Conservation (phyloP, 371 early-diverging fungal species). For the Apophysomyces trapeziformis region DNA sequence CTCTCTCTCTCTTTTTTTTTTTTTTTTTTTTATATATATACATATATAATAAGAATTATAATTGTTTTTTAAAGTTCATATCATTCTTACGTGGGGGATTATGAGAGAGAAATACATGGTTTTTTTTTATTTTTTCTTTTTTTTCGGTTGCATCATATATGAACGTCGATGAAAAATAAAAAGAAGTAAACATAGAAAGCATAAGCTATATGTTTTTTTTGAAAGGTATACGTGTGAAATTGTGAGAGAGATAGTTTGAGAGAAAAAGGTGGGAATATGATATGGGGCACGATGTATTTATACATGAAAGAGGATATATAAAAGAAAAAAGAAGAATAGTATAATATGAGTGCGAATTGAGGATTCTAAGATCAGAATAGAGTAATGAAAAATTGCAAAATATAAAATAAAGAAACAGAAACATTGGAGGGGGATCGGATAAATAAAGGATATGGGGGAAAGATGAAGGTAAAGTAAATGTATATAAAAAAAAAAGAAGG, state of each 20-base stretch:
- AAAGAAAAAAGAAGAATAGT: neutral
- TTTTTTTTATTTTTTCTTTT: too few species aligned
- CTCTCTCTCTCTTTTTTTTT: too few species aligned
- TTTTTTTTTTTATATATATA: too few species aligned
- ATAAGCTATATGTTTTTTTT: neutral
- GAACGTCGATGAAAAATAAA: neutral
- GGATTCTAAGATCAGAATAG: neutral
- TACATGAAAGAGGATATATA: neutral
- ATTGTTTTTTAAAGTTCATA: too few species aligned
- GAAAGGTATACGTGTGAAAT: neutral
- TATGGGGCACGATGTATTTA: neutral
- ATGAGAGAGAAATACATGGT: too few species aligned
- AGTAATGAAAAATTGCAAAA: neutral
- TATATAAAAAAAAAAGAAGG: neutral
- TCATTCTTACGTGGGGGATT: too few species aligned
- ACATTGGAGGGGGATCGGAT: neutral
- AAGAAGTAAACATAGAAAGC: neutral
- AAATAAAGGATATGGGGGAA: neutral
- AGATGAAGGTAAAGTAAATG: neutral
- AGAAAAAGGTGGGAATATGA: slow-evolving; percentile 1
- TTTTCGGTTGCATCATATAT: too few species aligned
- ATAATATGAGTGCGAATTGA: neutral
- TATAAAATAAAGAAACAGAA: neutral
- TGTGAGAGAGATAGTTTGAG: slow-evolving; percentile 1
- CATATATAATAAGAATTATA: too few species aligned